phyloP scores from a whole-genome alignment of 805 yeast species.

The Candida glaebosa region DNA sequence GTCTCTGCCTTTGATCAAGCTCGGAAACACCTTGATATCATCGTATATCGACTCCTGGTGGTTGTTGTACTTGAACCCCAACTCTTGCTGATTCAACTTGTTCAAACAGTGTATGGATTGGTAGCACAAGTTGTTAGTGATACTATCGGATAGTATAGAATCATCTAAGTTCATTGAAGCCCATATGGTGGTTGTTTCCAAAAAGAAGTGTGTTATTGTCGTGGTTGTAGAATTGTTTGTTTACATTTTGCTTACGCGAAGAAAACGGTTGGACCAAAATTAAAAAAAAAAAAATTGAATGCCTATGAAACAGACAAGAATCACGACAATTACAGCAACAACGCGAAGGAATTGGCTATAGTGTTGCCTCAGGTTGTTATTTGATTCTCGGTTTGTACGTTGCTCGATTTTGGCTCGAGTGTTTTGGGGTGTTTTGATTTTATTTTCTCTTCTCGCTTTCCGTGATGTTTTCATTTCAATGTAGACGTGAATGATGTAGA shows the following conservation, averaged over 20 bases:
- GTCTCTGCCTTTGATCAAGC: slow-evolving; percentile 14
- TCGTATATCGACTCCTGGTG: slow-evolving; percentile 39
- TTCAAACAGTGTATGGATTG: background rate
- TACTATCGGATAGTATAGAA: slow-evolving; percentile 1
- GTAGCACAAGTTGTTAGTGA: background rate
- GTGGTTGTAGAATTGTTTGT: slow-evolving; percentile 4
- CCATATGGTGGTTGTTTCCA: background rate
- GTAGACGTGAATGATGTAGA: too few species aligned
- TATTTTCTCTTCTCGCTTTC: too few species aligned
- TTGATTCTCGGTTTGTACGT: too few species aligned
- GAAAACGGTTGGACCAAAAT: too few species aligned
- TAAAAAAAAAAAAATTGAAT: background rate
- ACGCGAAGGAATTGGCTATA: too few species aligned
- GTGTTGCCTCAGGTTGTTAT: too few species aligned
- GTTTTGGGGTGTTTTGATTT: too few species aligned
- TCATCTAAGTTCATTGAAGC: slow-evolving; percentile 1
- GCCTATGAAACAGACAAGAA: background rate
- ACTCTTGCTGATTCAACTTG: background rate
- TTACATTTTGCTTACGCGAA: too few species aligned
- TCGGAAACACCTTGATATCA: slow-evolving; percentile 32
- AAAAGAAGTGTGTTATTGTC: slow-evolving; percentile 11
- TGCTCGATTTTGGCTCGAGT: too few species aligned
- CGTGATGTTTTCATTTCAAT: too few species aligned
- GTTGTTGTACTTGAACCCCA: slow-evolving; percentile 26
- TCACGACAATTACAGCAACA: too few species aligned